Percentiles rank a stretch among this genome's conserved stretches.
These are phyloP conservation scores for Sclerotinia minor DNA, from an alignment of 2,329 filamentous ascomycete species.

Conservation along the genomic window DNA sequence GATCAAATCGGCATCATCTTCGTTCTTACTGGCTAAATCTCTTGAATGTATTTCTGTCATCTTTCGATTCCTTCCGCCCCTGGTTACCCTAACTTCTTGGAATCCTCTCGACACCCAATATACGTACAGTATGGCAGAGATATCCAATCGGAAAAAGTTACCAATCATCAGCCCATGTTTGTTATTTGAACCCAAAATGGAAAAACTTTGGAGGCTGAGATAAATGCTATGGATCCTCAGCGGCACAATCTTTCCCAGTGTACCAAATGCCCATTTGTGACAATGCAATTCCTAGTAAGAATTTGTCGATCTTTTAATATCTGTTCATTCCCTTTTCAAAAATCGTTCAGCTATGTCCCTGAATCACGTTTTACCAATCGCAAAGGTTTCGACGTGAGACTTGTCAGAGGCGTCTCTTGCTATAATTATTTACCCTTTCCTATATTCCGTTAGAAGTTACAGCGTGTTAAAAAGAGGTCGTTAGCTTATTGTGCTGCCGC, in stretches of 20 bases:
- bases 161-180: constrained; percentile 4
- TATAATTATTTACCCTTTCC: constrained; percentile 5
- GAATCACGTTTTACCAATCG: not conserved
- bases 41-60: constrained; percentile 2
- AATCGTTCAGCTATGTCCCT: not conserved
- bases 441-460: not conserved
- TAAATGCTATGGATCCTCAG: constrained; percentile 18
- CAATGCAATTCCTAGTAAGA: constrained; percentile 24
- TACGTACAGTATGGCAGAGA: not conserved
- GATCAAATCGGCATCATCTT: constrained; percentile 2
- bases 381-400: not conserved
- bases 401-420: not conserved
- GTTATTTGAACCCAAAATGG: constrained; percentile 23
- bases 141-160: constrained; percentile 10
- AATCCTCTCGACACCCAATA: constrained; percentile 1
- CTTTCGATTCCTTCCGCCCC: constrained; percentile 17
- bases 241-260: constrained; percentile 1
- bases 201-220: constrained; percentile 27
- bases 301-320: constrained; percentile 4
- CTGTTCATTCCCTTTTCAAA: not conserved
- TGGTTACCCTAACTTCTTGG: constrained; percentile 13
- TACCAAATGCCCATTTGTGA: constrained; percentile 6
- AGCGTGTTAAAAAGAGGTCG: not conserved
- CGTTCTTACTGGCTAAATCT: constrained; percentile 13
- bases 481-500: not conserved